Base-by-base conservation (phyloP, 2,329 filamentous ascomycete genomes). In the Claviceps sorghi region DNA sequence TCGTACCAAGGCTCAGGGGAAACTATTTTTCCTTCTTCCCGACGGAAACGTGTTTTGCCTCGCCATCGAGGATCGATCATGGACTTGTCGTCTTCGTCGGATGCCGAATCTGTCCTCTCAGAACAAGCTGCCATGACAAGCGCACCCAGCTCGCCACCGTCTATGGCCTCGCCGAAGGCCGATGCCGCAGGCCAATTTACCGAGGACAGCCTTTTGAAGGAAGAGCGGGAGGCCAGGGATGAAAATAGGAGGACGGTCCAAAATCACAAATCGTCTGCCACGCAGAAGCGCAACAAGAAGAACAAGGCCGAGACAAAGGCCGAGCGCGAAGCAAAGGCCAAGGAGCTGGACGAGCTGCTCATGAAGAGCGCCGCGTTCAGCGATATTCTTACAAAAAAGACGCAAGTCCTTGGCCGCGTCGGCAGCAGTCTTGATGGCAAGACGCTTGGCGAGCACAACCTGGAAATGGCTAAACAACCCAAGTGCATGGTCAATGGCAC, bases 381-480 rank as follows among this genome's bases (percentile, higher is more conserved):
- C 22, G 76, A 82, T 40, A 81, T 83, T 10, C 61, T 84, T 1
- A 83, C 79, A 0, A 76, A 78, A 52, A 83, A 82, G 64, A 83
- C 80, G 0, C 73, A 80, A 49, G 79, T 77, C 0, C 68, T 84
- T 1, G 80, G 80, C 1, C 73, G 79, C 1, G 79, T 83, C 0
- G 80, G 80, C 2, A 79, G 76, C 3, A 72, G 74, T 9, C 69
- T 83, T 2, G 77, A 82, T 53, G 80, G 79, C 13, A 75, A 81
- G 58, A 69, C 75, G 0, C 65, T 83, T 0, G 78, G 78, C 6
- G 79, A 82, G 55, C 80, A 82, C 52, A 77, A 89, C 51, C 68
- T 96, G 17, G 76, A 82, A 53, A 88, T 94, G 65, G 91, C 90
- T 0, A 76, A 85, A 56, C 93, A 98, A 63, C 93, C 93, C 0